Evolutionary conservation across 2,329 filamentous ascomycete genomes (phyloP).

Genomic region (Colletotrichum musicola): DNA sequence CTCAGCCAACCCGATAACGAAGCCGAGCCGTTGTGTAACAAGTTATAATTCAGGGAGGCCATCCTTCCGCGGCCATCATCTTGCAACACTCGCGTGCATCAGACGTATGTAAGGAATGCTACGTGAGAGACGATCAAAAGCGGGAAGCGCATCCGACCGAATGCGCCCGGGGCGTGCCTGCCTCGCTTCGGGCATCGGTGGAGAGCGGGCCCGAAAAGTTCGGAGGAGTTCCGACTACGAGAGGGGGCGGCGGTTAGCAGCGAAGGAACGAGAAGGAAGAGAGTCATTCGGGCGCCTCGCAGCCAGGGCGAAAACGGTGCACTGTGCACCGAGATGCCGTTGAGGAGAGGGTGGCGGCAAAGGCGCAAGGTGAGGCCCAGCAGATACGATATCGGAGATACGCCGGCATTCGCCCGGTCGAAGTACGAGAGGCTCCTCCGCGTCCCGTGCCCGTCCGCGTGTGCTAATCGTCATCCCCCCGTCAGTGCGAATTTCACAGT

Average conservation of each 20-base stretch:
- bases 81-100: slow-evolving; percentile 4
- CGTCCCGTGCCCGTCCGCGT: slow-evolving; percentile 20
- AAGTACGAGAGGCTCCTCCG: not conserved
- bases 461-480: slow-evolving; percentile 28
- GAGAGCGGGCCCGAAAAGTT: slow-evolving; percentile 16
- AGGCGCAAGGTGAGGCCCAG: not conserved
- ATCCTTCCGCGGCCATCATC: not conserved
- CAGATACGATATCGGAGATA: slow-evolving; percentile 41
- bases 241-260: not conserved
- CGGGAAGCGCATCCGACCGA: slow-evolving; percentile 27
- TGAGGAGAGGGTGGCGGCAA: slow-evolving; percentile 15
- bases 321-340: slow-evolving; percentile 4
- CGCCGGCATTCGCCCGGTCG: slow-evolving; percentile 23
- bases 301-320: slow-evolving; percentile 3
- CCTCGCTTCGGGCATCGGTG: slow-evolving; percentile 16
- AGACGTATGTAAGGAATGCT: slow-evolving; percentile 9
- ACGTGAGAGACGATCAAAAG: not conserved
- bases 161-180: slow-evolving; percentile 24
- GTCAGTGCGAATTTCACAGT: slow-evolving; percentile 10
- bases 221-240: slow-evolving; percentile 25
- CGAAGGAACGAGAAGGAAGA: not conserved
- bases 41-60: not conserved
- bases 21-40: not conserved
- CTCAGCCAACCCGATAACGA: not conserved
- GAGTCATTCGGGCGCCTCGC: not conserved